Evolutionary conservation across 768 basidiomycete species (phyloP), one percentile per base, ranked within the genome.

Genomic region (Leucosporidium yakuticum): DNA sequence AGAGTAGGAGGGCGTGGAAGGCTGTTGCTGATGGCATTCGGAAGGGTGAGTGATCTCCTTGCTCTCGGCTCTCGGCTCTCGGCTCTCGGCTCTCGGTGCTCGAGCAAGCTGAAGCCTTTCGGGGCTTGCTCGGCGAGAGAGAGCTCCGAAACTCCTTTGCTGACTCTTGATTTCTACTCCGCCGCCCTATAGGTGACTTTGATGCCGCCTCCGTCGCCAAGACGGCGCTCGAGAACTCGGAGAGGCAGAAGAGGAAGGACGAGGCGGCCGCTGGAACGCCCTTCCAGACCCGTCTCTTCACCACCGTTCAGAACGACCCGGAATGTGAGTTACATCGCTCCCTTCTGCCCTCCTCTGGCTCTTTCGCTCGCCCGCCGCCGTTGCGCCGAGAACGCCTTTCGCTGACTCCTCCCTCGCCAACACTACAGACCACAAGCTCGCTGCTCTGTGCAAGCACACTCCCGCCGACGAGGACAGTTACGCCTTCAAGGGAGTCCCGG

Each of bases 171-270:
- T 17, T 11, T 8, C 53, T 20, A 19, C 12, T 12, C 12, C 34
- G 6, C 12, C 34, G 12, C 39, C 11, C 39, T 15, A 44, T 15
- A 29, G 89, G 90, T 20, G 91, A 97, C 76, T 98, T 92, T 77
- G 95, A 99, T 61, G 80, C 82, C n/a, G 95, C 95, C 5, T 88
- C 88, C 68, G 81, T 79, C 73, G 95, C 93, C 77, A 97, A 99
- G 85, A 84, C 83, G 57, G 84, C 86, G 79, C 92, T 98, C 57
- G 95, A 98, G 92, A 96, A 95, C 73, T 89, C 93, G 44, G 92
- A 96, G 80, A 83, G 95, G 65, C 91, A 95, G 79, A 83, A 85
- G 79, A 82, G 95, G 69, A 87, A 86, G 75, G 90, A 93, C 69
- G 95, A 98, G 78, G 73, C 75, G 12, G 85, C 88, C 0, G 86